Evolutionary conservation across 805 yeast genomes (phyloP).

Genomic region (Lachancea meyersii): DNA sequence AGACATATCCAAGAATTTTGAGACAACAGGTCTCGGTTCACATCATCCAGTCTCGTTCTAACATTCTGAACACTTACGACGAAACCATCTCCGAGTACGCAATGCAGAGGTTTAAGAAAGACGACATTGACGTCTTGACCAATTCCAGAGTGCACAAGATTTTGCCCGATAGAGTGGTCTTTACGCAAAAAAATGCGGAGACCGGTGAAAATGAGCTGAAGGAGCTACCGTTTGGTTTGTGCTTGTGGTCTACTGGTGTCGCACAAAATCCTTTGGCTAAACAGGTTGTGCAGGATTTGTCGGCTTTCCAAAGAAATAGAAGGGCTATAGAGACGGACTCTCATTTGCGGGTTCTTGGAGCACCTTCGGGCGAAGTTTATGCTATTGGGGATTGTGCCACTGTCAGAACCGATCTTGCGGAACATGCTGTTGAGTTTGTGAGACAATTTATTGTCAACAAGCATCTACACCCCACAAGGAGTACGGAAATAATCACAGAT

Average conservation of each 20-base stretch:
- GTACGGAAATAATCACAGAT: conserved; percentile 39
- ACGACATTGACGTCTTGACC: conserved; percentile 55
- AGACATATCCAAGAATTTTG: conserved; percentile 51
- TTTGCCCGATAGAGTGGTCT: conserved; percentile 50
- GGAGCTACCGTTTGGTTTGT: conserved; percentile 58
- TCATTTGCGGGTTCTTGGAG: conserved; percentile 63
- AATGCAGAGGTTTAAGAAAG: conserved; percentile 54
- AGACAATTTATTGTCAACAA: conserved; percentile 41
- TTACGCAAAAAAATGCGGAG: conserved; percentile 42
- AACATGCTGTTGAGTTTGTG: conserved; percentile 47
- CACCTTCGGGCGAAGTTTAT: conserved; percentile 60
- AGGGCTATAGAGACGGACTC: conserved; percentile 74
- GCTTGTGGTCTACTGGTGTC: conserved; percentile 75
- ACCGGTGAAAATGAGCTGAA: conserved; percentile 38
- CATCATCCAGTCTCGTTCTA: conserved; percentile 61
- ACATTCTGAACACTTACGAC: conserved; percentile 63
- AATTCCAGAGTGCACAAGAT: conserved; percentile 60
- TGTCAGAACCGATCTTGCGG: conserved; percentile 53
- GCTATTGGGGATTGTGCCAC: conserved; percentile 72
- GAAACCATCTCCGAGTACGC: conserved; percentile 60
- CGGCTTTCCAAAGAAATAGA: conserved; percentile 47
- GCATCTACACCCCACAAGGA: conserved; percentile 34
- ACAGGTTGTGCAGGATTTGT: conserved; percentile 44
- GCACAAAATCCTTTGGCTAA: conserved; percentile 58
- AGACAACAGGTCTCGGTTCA: conserved; percentile 62